Evolutionary conservation across 495 filamentous ascomycete species (phyloP).

Genomic region (Aspergillus panamensis): DNA sequence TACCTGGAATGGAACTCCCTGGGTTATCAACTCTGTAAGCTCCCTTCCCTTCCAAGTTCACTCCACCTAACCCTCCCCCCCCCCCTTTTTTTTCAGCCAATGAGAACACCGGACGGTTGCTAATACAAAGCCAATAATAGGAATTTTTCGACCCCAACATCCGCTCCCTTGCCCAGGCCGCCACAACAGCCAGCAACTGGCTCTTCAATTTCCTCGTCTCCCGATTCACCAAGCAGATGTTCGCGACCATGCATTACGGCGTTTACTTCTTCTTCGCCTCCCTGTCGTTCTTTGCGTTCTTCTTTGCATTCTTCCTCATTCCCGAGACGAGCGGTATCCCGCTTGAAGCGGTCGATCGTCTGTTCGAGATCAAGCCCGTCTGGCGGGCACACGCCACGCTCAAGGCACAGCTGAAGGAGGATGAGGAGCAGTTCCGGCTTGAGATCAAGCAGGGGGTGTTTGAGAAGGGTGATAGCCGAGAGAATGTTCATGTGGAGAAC

Average conservation of each 20-base stretch:
- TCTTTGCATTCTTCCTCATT: conserved; percentile 64
- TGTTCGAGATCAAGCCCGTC: conserved; percentile 57
- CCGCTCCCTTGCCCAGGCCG: conserved; percentile 64
- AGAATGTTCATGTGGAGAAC: conserved; percentile 15
- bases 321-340: conserved; percentile 62
- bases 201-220: conserved; percentile 72
- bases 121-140: conserved; percentile 15
- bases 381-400: conserved; percentile 47
- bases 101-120: background rate
- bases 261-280: conserved; percentile 77
- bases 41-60: background rate
- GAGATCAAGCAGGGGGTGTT: conserved; percentile 31
- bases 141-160: conserved; percentile 61
- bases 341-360: conserved; percentile 47
- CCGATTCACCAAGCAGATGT: conserved; percentile 73
- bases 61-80: background rate
- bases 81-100: background rate
- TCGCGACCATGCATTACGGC: conserved; percentile 62
- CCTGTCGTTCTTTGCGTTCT: conserved; percentile 60
- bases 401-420: conserved; percentile 29
- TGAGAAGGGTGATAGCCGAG: conserved; percentile 14
- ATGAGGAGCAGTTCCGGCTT: conserved; percentile 36
- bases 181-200: conserved; percentile 67
- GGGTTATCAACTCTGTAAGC: conserved; percentile 55
- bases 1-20: conserved; percentile 68